These are phyloP conservation scores for Escovopsis sp. DNA, from an alignment of 2,329 filamentous ascomycete genomes.

Conservation along the genomic window DNA sequence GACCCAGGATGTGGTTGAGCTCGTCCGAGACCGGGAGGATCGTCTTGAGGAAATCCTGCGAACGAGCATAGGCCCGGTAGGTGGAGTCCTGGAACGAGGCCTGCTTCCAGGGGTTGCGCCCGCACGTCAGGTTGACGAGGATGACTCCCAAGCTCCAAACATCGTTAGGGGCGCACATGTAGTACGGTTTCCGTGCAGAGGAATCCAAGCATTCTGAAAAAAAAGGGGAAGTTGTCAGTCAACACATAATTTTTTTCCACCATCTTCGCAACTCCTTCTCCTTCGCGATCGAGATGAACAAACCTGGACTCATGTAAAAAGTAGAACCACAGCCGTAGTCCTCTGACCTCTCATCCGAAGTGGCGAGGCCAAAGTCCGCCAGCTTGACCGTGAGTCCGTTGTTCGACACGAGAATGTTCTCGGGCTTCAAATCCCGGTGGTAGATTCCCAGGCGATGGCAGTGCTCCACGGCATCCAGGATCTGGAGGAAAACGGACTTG, in stretches of 20 bases:
- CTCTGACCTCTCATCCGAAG: conserved; percentile 65
- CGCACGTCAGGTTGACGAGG: conserved; percentile 91
- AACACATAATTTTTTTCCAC: too few species aligned
- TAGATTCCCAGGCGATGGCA: conserved; percentile 91
- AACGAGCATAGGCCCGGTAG: conserved; percentile 79
- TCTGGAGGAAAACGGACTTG: conserved; percentile 81
- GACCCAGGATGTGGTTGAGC: conserved; percentile 71
- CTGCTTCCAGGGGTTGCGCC: conserved; percentile 97
- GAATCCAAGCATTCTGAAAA: conserved; percentile 74
- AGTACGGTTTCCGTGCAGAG: conserved; percentile 57
- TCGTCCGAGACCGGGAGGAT: conserved; percentile 86
- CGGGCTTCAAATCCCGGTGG: conserved; percentile 93
- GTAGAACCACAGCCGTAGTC: conserved; percentile 97
- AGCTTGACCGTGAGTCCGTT: conserved; percentile 83
- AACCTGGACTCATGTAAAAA: conserved; percentile 99
- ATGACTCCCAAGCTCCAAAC: conserved; percentile 98
- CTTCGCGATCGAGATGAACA: conserved; percentile 15
- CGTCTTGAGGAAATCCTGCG: conserved; percentile 74
- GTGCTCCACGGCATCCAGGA: conserved; percentile 89
- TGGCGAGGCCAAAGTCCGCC: conserved; percentile 93
- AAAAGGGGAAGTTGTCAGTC: not conserved
- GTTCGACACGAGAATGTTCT: conserved; percentile 91
- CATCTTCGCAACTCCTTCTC: too few species aligned
- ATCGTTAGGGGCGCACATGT: conserved; percentile 88
- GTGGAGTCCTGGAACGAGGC: conserved; percentile 88